Conservation (phyloP, 2,329 filamentous ascomycete genomes). For the Chaetomiaceae sp. region DNA sequence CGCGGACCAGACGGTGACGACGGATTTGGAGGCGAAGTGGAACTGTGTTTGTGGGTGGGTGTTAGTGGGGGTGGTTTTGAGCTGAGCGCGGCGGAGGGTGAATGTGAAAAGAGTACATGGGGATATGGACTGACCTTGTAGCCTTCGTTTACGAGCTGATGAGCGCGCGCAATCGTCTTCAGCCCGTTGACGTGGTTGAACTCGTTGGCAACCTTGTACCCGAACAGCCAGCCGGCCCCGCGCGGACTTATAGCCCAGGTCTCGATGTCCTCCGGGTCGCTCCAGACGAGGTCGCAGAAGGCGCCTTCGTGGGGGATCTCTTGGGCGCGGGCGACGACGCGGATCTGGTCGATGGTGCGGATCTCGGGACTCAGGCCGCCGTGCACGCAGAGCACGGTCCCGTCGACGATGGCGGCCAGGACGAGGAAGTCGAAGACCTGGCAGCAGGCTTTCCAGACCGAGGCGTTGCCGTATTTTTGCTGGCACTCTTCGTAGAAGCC, state of each 20-base stretch:
- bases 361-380: constrained; percentile 87
- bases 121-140: constrained; percentile 68
- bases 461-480: constrained; percentile 96
- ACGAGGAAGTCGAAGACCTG: constrained; percentile 99
- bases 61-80: not conserved
- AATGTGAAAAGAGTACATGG: too few species aligned
- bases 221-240: constrained; percentile 96
- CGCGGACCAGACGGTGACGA: constrained; percentile 97
- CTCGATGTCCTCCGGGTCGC: constrained; percentile 92
- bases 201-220: constrained; percentile 94
- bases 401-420: constrained; percentile 92
- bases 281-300: constrained; percentile 98
- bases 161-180: constrained; percentile 92
- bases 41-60: constrained; percentile 48
- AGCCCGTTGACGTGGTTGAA: constrained; percentile 97
- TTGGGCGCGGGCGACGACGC: constrained; percentile 94
- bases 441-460: constrained; percentile 99
- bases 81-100: not conserved
- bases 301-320: constrained; percentile 98
- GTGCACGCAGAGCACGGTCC: constrained; percentile 97
- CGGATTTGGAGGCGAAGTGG: constrained; percentile 90
- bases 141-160: constrained; percentile 96
- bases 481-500: constrained; percentile 99
- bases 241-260: constrained; percentile 93
- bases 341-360: constrained; percentile 97